Evolutionary conservation across 768 basidiomycete genomes (phyloP).

Genomic region (Phlebiopsis gigantea): DNA sequence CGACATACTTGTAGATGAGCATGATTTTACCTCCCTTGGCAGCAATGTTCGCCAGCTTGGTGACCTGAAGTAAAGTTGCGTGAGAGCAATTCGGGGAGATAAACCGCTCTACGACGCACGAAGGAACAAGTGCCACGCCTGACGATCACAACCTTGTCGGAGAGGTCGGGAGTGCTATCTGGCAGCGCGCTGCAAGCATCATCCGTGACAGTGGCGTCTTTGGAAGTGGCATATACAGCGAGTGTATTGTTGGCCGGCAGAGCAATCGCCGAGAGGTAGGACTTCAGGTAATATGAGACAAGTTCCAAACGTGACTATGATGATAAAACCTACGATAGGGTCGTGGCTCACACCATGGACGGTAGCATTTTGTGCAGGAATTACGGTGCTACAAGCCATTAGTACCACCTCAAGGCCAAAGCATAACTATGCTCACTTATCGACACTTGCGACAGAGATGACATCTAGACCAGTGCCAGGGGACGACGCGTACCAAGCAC

Average conservation of each 20-base stretch:
- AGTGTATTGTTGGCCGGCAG: conserved; percentile 40
- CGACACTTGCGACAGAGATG: conserved; percentile 50
- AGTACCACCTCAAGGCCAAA: not conserved
- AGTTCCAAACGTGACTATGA: not conserved
- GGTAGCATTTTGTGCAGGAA: conserved; percentile 50
- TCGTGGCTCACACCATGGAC: conserved; percentile 41
- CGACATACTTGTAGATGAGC: conserved; percentile 50
- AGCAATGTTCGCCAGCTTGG: conserved; percentile 47
- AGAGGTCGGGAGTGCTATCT: conserved; percentile 46
- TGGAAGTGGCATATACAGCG: conserved; percentile 55
- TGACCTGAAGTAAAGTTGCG: conserved; percentile 24
- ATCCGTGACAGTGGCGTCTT: conserved; percentile 43
- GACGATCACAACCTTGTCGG: conserved; percentile 48
- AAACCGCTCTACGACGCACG: conserved; percentile 25
- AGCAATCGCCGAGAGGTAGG: conserved; percentile 47
- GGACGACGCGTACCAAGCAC: conserved; percentile 54
- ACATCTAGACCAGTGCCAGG: conserved; percentile 49
- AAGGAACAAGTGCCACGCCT: conserved; percentile 55
- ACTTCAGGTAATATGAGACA: not conserved
- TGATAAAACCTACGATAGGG: conserved; percentile 28
- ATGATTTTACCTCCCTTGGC: conserved; percentile 44
- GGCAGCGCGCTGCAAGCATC: conserved; percentile 60
- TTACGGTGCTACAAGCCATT: conserved; percentile 29
- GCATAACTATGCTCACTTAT: conserved; percentile 28
- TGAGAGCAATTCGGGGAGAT: no score